Evolutionary conservation across 106 monocot species (phyloP), one percentile per base, ranked within the genome.

Genomic region (Dendrobium chrysotoxum): DNA sequence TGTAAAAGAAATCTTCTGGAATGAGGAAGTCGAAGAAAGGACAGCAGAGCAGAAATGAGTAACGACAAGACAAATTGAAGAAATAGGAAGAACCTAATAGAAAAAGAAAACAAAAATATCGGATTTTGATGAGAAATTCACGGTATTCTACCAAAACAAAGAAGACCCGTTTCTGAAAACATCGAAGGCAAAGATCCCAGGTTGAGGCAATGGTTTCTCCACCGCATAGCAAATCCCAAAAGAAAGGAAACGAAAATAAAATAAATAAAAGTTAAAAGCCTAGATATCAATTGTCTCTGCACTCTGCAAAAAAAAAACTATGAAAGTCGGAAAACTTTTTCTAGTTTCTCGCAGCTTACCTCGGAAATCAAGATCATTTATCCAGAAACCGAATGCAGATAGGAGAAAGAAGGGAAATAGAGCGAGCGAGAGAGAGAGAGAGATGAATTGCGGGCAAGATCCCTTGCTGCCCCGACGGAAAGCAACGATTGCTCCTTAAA

Each of bases 331-430:
- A 30, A 42, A 70, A 21, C 35, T 74, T 74, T 74, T 42, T 74
- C 74, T 40, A 21, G 38, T 71, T 68, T 71, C 71, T 71, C 38
- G 35, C 15, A 13, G 35, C 71, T 28, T 71, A 71, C 71, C 35
- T 71, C 38, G 13, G 71, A 28, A 40, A 74, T 40, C 74, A 21
- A 20, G 74, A 74, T 42, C n/a, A 42, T 21, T 21, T 74, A 42
- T 21, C 40, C 74, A 42, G 74, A 40, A 74, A 28, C 41, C 21
- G 40, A 74, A 40, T 74, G 74, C 74, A 74, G 74, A 74, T 16
- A 21, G n/a, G 21, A 21, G 21, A 6, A 23, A 6, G 4, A 5
- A 61, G 20, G 23, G 23, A 61, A 23, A 25, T 23, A 64, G 64
- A 64, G 70, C 16, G 35, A 35, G 13, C 1, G 23, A 70, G 31